These are phyloP conservation scores for Nadsonia commutata DNA, from an alignment of 1,139 yeast species.

Conservation along the genomic window DNA sequence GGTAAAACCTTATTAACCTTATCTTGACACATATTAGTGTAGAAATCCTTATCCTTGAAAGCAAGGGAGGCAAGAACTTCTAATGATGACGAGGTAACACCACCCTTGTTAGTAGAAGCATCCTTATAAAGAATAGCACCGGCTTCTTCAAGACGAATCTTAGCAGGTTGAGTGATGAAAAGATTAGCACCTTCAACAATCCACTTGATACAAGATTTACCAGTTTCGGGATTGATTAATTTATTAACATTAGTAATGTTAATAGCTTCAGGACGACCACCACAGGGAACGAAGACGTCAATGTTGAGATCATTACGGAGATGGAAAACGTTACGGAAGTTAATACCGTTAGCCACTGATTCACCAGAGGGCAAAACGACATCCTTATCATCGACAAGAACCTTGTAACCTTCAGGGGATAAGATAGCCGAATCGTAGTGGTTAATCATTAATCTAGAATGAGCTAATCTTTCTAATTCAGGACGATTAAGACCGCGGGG, in stretches of 20 bases:
- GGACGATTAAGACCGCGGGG: conserved; percentile 73
- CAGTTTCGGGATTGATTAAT: conserved; percentile 58
- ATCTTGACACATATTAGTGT: conserved; percentile 59
- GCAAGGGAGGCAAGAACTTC: conserved; percentile 93
- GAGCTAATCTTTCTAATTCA: conserved; percentile 71
- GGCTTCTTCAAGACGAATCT: conserved; percentile 68
- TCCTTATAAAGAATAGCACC: conserved; percentile 85
- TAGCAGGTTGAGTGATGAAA: conserved; percentile 89
- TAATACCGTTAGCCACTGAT: conserved; percentile 65
- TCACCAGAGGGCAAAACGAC: conserved; percentile 64
- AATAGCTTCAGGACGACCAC: conserved; percentile 96
- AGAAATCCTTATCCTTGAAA: conserved; percentile 73
- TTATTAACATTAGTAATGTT: conserved; percentile 69
- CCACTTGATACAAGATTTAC: conserved; percentile 67
- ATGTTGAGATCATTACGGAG: conserved; percentile 51
- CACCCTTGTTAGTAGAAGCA: conserved; percentile 96
- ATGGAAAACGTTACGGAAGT: conserved; percentile 90
- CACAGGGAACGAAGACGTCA: conserved; percentile 88
- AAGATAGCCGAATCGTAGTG: conserved; percentile 53
- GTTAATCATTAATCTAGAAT: conserved; percentile 60
- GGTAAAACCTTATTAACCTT: conserved; percentile 32
- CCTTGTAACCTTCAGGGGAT: conserved; percentile 62
- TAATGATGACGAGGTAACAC: conserved; percentile 91
- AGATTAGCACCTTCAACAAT: conserved; percentile 96
- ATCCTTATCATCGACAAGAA: conserved; percentile 77